Evolutionary conservation across 768 basidiomycete genomes (phyloP).

Genomic region (Amanita fuliginea): DNA sequence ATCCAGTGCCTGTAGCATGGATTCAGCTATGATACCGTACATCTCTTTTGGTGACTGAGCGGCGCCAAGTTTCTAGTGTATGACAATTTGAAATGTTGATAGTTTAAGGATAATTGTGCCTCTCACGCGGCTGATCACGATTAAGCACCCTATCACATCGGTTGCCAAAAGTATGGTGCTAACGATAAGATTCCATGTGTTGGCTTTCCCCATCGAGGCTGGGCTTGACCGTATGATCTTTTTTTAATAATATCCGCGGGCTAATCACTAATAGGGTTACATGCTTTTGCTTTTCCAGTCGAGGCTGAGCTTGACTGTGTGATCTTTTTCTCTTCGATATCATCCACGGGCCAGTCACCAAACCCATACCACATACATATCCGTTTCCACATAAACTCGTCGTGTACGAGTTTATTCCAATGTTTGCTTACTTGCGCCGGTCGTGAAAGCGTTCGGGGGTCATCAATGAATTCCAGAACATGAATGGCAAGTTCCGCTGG

Average conservation of each 20-base stretch:
- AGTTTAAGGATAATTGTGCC: not conserved
- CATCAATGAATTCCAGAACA: conserved; percentile 67
- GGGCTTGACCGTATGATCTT: conserved; percentile 2
- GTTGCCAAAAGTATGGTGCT: not conserved
- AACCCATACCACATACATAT: conserved; percentile 59
- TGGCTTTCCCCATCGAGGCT: not conserved
- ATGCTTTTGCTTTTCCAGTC: not conserved
- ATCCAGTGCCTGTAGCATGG: too few species aligned
- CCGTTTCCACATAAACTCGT: conserved; percentile 72
- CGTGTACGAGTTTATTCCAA: conserved; percentile 62
- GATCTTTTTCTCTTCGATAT: conserved; percentile 3
- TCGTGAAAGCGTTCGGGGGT: conserved; percentile 58
- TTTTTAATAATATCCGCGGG: conserved; percentile 9
- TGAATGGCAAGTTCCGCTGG: conserved; percentile 62
- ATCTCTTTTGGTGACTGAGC: too few species aligned
- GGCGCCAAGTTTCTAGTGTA: too few species aligned
- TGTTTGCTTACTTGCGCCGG: conserved; percentile 58
- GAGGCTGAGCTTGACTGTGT: conserved; percentile 2
- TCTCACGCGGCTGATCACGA: not conserved
- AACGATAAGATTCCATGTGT: not conserved
- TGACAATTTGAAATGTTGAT: conserved; percentile 54
- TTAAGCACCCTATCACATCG: not conserved
- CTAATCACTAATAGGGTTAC: conserved; percentile 17
- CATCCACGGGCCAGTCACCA: conserved; percentile 15
- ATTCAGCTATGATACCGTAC: too few species aligned